Evolutionary conservation across 192 early-diverging fungal species (phyloP).

Genomic region (Mortierella alpina): DNA sequence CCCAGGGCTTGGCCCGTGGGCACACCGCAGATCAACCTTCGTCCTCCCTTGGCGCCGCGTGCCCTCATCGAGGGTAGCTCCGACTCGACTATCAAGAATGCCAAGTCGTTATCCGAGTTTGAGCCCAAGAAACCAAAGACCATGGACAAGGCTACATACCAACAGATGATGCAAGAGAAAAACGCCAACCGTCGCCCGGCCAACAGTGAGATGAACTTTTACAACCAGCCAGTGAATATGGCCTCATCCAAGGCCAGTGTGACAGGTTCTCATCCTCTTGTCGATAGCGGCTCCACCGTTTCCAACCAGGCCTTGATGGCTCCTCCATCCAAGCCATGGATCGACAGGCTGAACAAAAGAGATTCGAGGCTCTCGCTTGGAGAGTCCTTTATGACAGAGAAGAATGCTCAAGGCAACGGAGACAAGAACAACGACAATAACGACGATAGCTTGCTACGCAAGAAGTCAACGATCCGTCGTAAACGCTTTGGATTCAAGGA

Average conservation of each 20-base stretch:
- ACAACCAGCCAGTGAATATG: slow-evolving; percentile 23
- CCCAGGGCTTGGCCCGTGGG: slow-evolving; percentile 46
- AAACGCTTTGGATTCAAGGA: slow-evolving; percentile 47
- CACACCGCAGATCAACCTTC: slow-evolving; percentile 26
- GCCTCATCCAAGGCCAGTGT: slow-evolving; percentile 21
- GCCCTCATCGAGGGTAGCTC: slow-evolving; percentile 19
- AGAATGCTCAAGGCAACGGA: slow-evolving; percentile 7
- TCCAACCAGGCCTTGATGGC: slow-evolving; percentile 25
- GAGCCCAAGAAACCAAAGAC: slow-evolving; percentile 51
- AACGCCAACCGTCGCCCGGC: slow-evolving; percentile 32
- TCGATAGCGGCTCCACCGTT: slow-evolving; percentile 15
- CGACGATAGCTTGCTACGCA: slow-evolving; percentile 31
- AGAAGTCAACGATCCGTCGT: slow-evolving; percentile 40
- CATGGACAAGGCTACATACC: slow-evolving; percentile 52
- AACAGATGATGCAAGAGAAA: slow-evolving; percentile 47
- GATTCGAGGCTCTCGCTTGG: slow-evolving; percentile 29
- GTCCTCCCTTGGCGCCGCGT: slow-evolving; percentile 13
- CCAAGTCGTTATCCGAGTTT: slow-evolving; percentile 51
- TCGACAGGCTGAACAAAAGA: slow-evolving; percentile 35
- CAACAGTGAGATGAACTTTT: slow-evolving; percentile 25
- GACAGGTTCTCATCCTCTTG: slow-evolving; percentile 33
- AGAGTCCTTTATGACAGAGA: slow-evolving; percentile 31
- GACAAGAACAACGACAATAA: slow-evolving; percentile 5
- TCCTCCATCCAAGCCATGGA: slow-evolving; percentile 38
- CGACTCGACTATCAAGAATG: slow-evolving; percentile 8